These are phyloP conservation scores for Quercus dentata DNA, from an alignment of 306 rosid genomes.

Conservation along the genomic window DNA sequence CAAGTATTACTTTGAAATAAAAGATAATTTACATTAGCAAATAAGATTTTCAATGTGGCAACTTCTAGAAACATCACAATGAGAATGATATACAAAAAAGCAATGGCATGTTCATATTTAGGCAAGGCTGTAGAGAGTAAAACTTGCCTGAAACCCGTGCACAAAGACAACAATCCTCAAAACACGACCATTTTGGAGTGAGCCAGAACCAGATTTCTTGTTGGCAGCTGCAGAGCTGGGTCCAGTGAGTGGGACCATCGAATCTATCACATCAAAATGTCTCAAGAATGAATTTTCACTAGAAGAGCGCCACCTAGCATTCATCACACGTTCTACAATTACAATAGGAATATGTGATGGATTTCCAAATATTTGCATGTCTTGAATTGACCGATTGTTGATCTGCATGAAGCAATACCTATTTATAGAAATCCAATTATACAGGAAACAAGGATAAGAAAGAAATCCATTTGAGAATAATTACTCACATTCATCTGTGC, in stretches of 20 bases:
- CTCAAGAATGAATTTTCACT: constrained; percentile 66
- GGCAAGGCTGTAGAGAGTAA: constrained; percentile 7
- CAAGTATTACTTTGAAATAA: not conserved
- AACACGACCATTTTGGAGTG: constrained; percentile 44
- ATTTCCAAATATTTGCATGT: constrained; percentile 85
- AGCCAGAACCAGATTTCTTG: constrained; percentile 29
- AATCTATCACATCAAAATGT: constrained; percentile 39
- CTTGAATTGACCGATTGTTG: constrained; percentile 83
- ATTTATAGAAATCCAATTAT: constrained; percentile 3
- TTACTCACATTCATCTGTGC: constrained; percentile 76
- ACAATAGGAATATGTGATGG: constrained; percentile 73
- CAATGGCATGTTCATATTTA: not conserved
- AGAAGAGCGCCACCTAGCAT: constrained; percentile 64
- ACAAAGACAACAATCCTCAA: constrained; percentile 89
- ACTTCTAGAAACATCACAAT: not conserved
- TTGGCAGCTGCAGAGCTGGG: constrained; percentile 26
- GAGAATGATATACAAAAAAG: not conserved
- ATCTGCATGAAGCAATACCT: constrained; percentile 45
- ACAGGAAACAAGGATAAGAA: constrained; percentile 12
- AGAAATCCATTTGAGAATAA: constrained; percentile 15
- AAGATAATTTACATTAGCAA: not conserved
- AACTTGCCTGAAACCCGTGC: constrained; percentile 97
- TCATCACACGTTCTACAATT: constrained; percentile 80
- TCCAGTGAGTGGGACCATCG: constrained; percentile 33
- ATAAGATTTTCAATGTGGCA: too few relatives aligned